phyloP scores from a whole-genome alignment of 176 grass and related monocot genomes.

The Olyra latifolia region DNA sequence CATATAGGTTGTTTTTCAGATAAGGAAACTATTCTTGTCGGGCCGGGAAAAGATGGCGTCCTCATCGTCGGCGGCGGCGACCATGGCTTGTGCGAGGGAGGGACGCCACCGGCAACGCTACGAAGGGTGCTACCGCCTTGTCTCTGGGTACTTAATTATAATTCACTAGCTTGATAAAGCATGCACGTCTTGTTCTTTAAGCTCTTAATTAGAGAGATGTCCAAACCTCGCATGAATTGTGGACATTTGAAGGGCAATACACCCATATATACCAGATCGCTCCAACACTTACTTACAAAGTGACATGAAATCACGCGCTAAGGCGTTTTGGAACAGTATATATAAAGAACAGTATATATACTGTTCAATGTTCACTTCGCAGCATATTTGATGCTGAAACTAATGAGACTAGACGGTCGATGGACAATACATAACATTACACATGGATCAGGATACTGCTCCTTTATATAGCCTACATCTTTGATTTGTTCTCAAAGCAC shows the following conservation, averaged over 20 bases:
- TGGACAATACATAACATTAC: background rate
- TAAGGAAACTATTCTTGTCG: constrained; percentile 14
- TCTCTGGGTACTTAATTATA: constrained; percentile 43
- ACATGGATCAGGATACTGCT: background rate
- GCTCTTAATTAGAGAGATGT: background rate
- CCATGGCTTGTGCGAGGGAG: constrained; percentile 34
- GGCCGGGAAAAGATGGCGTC: constrained; percentile 20
- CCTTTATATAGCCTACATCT: background rate
- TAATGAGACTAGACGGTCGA: background rate
- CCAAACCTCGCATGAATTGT: background rate
- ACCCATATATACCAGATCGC: background rate
- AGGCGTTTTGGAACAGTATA: background rate
- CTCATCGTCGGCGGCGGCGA: background rate
- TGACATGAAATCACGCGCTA: constrained; percentile 33
- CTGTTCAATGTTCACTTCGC: background rate
- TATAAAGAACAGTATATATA: background rate
- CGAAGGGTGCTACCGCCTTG: constrained; percentile 62
- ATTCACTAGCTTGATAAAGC: background rate
- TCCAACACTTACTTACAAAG: background rate
- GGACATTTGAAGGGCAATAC: background rate
- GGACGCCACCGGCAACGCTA: constrained; percentile 62
- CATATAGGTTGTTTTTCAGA: constrained; percentile 26
- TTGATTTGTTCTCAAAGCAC: background rate
- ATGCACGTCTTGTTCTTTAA: background rate
- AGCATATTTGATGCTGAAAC: background rate